A percentile compares a stretch with the other conserved stretches of the same genome.
phyloP scores from a whole-genome alignment of 495 filamentous ascomycete species.

The Aspergillus diversus region DNA sequence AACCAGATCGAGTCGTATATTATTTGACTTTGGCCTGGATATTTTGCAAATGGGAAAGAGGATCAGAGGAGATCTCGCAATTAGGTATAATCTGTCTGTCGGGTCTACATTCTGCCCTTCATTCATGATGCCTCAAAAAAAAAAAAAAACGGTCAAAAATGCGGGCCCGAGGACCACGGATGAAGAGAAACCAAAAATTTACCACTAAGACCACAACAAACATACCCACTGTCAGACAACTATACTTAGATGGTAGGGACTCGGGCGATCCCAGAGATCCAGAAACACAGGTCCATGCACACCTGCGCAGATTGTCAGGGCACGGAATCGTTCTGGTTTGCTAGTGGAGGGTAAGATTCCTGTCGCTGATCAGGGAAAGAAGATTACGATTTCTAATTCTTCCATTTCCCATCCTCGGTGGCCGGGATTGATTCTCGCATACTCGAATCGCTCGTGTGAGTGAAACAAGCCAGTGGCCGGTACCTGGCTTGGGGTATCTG shows the following conservation, averaged over 20 bases:
- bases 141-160: neutral
- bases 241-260: constrained; percentile 8
- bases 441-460: constrained; percentile 22
- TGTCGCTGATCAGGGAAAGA: constrained; percentile 13
- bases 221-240: constrained; percentile 5
- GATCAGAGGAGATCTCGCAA: neutral
- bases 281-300: constrained; percentile 21
- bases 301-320: constrained; percentile 21
- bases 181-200: constrained; percentile 7
- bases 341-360: constrained; percentile 5
- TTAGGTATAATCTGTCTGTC: neutral
- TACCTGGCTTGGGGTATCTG: constrained; percentile 26
- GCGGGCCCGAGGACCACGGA: neutral
- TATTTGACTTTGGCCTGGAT: constrained; percentile 8
- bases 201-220: constrained; percentile 1
- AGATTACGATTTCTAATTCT: constrained; percentile 15
- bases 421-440: constrained; percentile 10
- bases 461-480: constrained; percentile 23
- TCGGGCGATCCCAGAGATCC: constrained; percentile 21
- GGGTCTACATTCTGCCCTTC: neutral
- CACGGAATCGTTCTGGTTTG: constrained; percentile 12
- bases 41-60: constrained; percentile 3
- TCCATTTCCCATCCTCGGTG: constrained; percentile 11
- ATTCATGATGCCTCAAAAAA: no score
- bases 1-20: constrained; percentile 29